These are phyloP conservation scores for Colletotrichum sp. DNA, from an alignment of 2,329 filamentous ascomycete species.

Conservation along the genomic window DNA sequence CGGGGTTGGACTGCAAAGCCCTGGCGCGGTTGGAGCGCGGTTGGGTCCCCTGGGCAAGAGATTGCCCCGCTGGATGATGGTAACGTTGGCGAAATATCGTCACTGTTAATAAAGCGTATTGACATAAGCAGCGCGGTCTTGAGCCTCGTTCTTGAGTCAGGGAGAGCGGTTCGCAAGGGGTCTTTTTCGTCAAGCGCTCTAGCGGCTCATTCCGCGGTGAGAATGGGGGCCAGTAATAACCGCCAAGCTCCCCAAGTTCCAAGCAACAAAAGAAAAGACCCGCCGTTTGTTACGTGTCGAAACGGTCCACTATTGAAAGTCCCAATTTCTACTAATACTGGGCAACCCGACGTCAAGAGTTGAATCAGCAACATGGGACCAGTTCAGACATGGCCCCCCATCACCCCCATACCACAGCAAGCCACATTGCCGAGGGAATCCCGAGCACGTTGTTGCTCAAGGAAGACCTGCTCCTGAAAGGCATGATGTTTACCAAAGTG, in stretches of 20 bases:
- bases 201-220: background rate
- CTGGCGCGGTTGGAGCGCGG: background rate
- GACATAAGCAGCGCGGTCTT: background rate
- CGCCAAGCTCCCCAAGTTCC: background rate
- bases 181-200: background rate
- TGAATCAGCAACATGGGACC: conserved; percentile 7
- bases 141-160: conserved; percentile 14
- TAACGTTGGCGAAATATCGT: background rate
- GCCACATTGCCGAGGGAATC: conserved; percentile 1
- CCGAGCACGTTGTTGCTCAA: background rate
- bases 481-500: background rate
- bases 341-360: background rate
- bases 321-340: background rate
- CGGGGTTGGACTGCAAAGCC: background rate
- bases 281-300: conserved; percentile 9
- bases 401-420: background rate
- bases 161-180: background rate
- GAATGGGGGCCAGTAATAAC: background rate
- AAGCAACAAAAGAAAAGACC: background rate
- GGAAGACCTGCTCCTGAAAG: background rate
- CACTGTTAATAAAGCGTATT: background rate
- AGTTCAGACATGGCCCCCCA: background rate
- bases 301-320: background rate
- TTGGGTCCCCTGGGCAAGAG: background rate
- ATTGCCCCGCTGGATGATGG: conserved; percentile 3